Percentiles rank a stretch among this genome's conserved stretches.
Evolutionary conservation across 2,329 filamentous ascomycete genomes (phyloP).

Genomic region (Xylaria sp.): DNA sequence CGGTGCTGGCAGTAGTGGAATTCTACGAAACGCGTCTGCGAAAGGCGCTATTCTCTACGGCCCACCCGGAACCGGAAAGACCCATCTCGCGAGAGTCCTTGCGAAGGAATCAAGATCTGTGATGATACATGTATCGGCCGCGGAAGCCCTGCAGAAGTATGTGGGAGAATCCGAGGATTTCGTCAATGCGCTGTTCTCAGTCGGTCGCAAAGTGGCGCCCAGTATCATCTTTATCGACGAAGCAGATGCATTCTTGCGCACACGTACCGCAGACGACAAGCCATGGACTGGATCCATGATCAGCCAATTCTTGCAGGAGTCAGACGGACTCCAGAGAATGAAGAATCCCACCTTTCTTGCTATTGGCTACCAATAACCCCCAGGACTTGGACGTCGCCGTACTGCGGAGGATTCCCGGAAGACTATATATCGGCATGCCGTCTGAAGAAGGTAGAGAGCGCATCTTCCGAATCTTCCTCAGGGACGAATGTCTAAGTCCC

Average conservation of each 20-base stretch:
- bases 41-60: conserved; percentile 46
- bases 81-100: conserved; percentile 41
- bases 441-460: conserved; percentile 1
- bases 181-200: conserved; percentile 45
- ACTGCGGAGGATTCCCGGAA: neutral
- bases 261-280: neutral
- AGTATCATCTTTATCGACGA: conserved; percentile 50
- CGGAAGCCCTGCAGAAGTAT: conserved; percentile 18
- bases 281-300: conserved; percentile 10
- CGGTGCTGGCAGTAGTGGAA: neutral
- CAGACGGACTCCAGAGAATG: neutral
- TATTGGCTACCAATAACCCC: neutral
- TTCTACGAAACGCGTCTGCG: neutral
- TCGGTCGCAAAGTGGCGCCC: conserved; percentile 43
- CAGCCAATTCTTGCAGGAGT: conserved; percentile 15
- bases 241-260: conserved; percentile 39
- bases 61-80: conserved; percentile 50
- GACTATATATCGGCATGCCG: neutral
- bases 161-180: conserved; percentile 46
- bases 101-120: conserved; percentile 38
- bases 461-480: neutral
- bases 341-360: neutral
- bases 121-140: conserved; percentile 38
- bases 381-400: neutral
- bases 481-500: neutral